phyloP scores from a whole-genome alignment of 192 early-diverging fungal species.

The Backusella liffmaniae region DNA sequence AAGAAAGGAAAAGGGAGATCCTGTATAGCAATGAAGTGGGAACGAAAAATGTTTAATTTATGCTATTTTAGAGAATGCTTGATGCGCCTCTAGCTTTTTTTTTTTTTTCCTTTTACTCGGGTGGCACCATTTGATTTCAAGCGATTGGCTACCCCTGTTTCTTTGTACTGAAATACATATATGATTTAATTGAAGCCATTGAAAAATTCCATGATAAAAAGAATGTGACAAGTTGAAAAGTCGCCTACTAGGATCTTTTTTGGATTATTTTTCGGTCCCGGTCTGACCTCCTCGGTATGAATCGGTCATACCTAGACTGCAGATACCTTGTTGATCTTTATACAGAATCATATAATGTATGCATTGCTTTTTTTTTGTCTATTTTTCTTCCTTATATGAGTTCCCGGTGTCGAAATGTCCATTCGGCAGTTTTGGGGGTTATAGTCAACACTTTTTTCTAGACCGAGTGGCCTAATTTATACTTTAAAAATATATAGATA shows the following conservation, averaged over 20 bases:
- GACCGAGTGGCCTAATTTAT: neutral
- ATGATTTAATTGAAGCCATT: conserved; percentile 7
- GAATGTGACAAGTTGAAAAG: conserved; percentile 10
- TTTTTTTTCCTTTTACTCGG: neutral
- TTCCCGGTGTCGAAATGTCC: neutral
- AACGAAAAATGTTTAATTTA: conserved; percentile 12
- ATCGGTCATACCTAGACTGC: conserved; percentile 8
- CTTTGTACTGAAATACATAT: neutral
- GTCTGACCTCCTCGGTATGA: conserved; percentile 6
- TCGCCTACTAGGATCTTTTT: conserved; percentile 2
- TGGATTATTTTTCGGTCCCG: conserved; percentile 3
- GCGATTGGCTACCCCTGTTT: neutral
- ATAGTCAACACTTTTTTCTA: neutral
- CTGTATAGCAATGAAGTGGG: neutral
- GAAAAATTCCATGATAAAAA: conserved; percentile 5
- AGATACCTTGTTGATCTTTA: neutral
- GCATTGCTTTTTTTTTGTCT: neutral
- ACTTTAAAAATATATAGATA: neutral
- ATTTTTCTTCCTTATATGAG: neutral
- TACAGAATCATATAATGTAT: neutral
- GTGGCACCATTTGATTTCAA: neutral
- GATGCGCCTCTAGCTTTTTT: neutral
- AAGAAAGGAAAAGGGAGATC: neutral
- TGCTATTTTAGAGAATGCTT: neutral
- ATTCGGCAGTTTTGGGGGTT: neutral